Evolutionary conservation across 2,329 filamentous ascomycete genomes (phyloP).

Genomic region (Xylaria arbuscula): DNA sequence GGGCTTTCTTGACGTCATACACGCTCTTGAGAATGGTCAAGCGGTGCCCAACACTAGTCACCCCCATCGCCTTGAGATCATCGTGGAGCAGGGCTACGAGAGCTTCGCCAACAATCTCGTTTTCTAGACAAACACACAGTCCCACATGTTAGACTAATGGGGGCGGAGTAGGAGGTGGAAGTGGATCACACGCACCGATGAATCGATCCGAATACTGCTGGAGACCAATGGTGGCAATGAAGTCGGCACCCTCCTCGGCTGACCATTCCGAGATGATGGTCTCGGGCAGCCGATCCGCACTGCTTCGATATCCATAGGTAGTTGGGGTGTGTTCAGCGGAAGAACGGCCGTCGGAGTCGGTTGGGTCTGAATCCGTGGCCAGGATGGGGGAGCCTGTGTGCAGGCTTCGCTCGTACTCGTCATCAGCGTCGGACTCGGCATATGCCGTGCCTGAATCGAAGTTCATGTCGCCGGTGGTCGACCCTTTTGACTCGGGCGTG

Average conservation of each 20-base stretch:
- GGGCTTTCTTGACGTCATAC: slow-evolving; percentile 94
- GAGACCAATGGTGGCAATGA: slow-evolving; percentile 81
- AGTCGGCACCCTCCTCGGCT: slow-evolving; percentile 89
- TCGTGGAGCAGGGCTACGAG: slow-evolving; percentile 89
- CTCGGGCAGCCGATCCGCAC: slow-evolving; percentile 74
- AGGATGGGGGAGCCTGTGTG: slow-evolving; percentile 74
- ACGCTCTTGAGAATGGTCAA: slow-evolving; percentile 95
- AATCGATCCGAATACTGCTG: slow-evolving; percentile 86
- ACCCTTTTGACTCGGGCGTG: background rate
- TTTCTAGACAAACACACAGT: slow-evolving; percentile 67
- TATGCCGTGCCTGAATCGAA: slow-evolving; percentile 76
- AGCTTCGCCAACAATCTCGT: slow-evolving; percentile 93
- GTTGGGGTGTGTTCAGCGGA: slow-evolving; percentile 81
- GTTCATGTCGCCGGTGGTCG: slow-evolving; percentile 58
- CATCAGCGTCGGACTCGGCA: slow-evolving; percentile 83
- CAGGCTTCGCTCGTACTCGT: slow-evolving; percentile 82
- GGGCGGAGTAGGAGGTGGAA: slow-evolving; percentile 6
- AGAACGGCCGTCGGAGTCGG: slow-evolving; percentile 77
- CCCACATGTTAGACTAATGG: slow-evolving; percentile 43
- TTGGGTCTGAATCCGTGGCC: slow-evolving; percentile 74
- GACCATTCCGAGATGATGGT: slow-evolving; percentile 84
- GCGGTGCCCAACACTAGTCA: slow-evolving; percentile 91
- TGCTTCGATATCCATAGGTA: slow-evolving; percentile 75
- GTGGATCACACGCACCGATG: slow-evolving; percentile 70
- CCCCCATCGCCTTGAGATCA: slow-evolving; percentile 94